Evolutionary conservation across 345 rosid species (phyloP), one percentile per base, ranked within the genome.

Genomic region (Sonneratia alba): DNA sequence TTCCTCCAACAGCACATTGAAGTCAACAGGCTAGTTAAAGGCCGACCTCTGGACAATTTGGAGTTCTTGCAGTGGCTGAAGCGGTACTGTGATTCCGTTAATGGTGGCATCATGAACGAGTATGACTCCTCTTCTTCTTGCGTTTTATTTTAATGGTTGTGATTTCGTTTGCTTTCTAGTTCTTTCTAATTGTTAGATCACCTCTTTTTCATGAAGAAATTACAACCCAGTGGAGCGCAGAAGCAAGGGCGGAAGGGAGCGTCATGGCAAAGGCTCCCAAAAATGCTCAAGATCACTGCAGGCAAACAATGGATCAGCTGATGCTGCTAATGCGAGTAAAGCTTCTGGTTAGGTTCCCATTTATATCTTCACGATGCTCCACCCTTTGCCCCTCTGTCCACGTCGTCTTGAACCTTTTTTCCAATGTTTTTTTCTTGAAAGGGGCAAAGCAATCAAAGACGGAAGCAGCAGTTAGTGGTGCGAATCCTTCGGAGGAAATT

Each of bases 51-150:
- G 85, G 97, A 95, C 89, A 95, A 95, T 79, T 85, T 95, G 92
- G 99, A 95, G 86, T 92, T 92, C 81, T 79, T 92, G 63, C 99
- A 95, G 63, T 95, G 99, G 99, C 84, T 95, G 70, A 95, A 90
- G 79, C 89, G 97, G 13, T 92, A 90, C 71, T 95, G 99, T 74
- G 99, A 95, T 83, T 92, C 99, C 47, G 79, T 92, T 3, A 95
- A 95, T 78, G 97, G 97, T 37, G 99, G 99, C 83, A 90, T 90
- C 53, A 87, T 92, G 96, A 94, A 91, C 24, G 97, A 94, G 99
- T 94, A 86, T 45, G 78, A 63, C 64, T 73, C 49, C 47, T 42
- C 64, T 59, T 34, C 12, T 1, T 57, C 32, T 1, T 57, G 63
- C 34, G n/a, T 22, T 7, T 6, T 57, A 21, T 0, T 15, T 66